phyloP scores from a whole-genome alignment of 495 filamentous ascomycete species.

The Aspergillus egyptiacus region DNA sequence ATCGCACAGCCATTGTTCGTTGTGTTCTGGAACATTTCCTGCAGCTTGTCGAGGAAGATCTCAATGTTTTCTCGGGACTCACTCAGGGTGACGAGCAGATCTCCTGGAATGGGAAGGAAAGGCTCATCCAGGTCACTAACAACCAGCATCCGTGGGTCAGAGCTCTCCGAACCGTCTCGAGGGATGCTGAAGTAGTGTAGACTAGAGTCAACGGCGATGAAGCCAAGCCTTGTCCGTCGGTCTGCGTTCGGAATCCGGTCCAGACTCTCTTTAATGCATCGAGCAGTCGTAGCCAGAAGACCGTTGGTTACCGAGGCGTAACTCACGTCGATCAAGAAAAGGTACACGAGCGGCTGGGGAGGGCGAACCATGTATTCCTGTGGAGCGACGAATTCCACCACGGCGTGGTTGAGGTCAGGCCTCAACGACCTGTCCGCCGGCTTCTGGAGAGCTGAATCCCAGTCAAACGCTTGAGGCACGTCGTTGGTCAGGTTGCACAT shows the following conservation, averaged over 20 bases:
- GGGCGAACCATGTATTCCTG: conserved; percentile 99
- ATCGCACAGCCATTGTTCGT: conserved; percentile 81
- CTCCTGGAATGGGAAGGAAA: conserved; percentile 88
- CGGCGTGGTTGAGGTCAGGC: conserved; percentile 85
- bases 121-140: conserved; percentile 95
- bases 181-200: conserved; percentile 94
- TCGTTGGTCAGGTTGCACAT: conserved; percentile 99
- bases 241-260: conserved; percentile 97
- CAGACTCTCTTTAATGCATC: conserved; percentile 90
- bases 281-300: conserved; percentile 87
- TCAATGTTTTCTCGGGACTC: conserved; percentile 90
- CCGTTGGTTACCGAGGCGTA: conserved; percentile 86
- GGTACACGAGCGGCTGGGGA: conserved; percentile 93
- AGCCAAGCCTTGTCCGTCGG: conserved; percentile 82
- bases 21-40: conserved; percentile 94
- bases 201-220: conserved; percentile 92
- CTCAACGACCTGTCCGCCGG: conserved; percentile 83
- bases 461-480: conserved; percentile 96
- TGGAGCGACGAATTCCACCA: conserved; percentile 94
- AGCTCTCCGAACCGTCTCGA: conserved; percentile 74
- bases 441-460: conserved; percentile 88
- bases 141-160: conserved; percentile 84
- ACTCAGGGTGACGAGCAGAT: conserved; percentile 84
- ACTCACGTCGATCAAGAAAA: conserved; percentile 96
- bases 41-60: conserved; percentile 81